A percentile compares a stretch with the other conserved stretches of the same genome.
Evolutionary conservation across 768 basidiomycete genomes (phyloP).

Genomic region (Sutorius australiensis): DNA sequence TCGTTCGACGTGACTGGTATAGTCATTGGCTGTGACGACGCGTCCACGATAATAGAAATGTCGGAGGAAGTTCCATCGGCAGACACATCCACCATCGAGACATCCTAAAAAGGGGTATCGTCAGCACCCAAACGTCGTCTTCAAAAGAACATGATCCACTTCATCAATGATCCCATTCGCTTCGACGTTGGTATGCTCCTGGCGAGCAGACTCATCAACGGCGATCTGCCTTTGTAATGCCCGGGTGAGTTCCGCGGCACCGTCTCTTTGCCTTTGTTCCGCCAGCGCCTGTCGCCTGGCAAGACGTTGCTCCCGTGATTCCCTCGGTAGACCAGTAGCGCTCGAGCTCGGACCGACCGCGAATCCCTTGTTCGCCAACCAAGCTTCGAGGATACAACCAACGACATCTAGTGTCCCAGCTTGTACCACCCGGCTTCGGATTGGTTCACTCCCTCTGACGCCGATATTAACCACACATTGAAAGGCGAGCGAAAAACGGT

Average conservation of each 20-base stretch:
- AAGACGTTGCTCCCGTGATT: conserved; percentile 69
- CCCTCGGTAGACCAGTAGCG: conserved; percentile 69
- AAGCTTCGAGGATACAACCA: conserved; percentile 89
- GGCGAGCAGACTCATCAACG: conserved; percentile 27
- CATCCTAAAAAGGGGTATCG: conserved; percentile 24
- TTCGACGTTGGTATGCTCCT: conserved; percentile 5
- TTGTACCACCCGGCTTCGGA: conserved; percentile 88
- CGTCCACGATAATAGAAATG: conserved; percentile 21
- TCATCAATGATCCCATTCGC: conserved; percentile 17
- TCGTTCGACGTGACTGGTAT: conserved; percentile 20
- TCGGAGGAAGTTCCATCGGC: conserved; percentile 17
- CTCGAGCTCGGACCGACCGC: conserved; percentile 78
- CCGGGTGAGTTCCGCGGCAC: conserved; percentile 50
- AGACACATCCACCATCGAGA: conserved; percentile 31
- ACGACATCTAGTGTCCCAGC: conserved; percentile 93
- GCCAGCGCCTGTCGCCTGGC: conserved; percentile 54
- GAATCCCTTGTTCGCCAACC: conserved; percentile 86
- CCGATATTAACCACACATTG: conserved; percentile 98
- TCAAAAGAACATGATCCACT: conserved; percentile 19
- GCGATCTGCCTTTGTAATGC: conserved; percentile 54
- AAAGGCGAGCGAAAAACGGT: conserved; percentile 89
- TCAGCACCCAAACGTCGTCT: conserved; percentile 4
- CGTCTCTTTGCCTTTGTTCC: conserved; percentile 55
- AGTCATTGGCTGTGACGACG: conserved; percentile 15
- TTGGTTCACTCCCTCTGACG: conserved; percentile 89